Conservation (phyloP, 805 yeast genomes). For the Naumovozyma baii region DNA sequence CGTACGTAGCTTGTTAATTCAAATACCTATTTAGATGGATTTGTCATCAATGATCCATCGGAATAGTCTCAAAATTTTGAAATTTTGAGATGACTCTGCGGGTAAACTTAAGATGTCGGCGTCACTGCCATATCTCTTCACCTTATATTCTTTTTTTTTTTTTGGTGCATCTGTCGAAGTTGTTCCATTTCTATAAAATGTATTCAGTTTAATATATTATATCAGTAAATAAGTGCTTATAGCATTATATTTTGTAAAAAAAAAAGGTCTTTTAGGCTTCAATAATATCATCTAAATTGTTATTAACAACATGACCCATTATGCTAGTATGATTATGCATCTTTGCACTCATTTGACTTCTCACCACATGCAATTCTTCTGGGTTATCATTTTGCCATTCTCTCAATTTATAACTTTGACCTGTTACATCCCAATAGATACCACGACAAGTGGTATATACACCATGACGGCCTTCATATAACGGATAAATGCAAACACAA, state of each 20-base stretch:
- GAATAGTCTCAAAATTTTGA: too few species aligned
- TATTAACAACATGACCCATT: neutral
- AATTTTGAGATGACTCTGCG: too few species aligned
- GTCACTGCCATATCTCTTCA: too few species aligned
- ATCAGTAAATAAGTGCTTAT: neutral
- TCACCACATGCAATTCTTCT: slow-evolving; percentile 65
- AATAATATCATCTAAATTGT: slow-evolving; percentile 4
- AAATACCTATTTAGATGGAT: too few species aligned
- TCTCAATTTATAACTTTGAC: slow-evolving; percentile 61
- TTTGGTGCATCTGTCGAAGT: too few species aligned
- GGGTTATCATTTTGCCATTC: slow-evolving; percentile 73
- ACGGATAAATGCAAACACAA: slow-evolving; percentile 58
- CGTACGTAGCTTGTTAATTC: too few species aligned
- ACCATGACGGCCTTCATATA: slow-evolving; percentile 64
- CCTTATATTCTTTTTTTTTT: too few species aligned
- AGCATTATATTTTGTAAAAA: neutral
- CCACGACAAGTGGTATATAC: slow-evolving; percentile 61
- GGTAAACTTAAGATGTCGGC: too few species aligned
- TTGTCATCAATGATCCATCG: neutral
- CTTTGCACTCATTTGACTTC: slow-evolving; percentile 46
- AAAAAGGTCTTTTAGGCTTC: neutral
- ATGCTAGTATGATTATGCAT: slow-evolving; percentile 6
- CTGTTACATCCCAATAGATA: slow-evolving; percentile 75
- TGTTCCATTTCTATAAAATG: too few species aligned
- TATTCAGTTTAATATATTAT: neutral